phyloP scores from a whole-genome alignment of 345 rosid species.

The Noccaea caerulescens region DNA sequence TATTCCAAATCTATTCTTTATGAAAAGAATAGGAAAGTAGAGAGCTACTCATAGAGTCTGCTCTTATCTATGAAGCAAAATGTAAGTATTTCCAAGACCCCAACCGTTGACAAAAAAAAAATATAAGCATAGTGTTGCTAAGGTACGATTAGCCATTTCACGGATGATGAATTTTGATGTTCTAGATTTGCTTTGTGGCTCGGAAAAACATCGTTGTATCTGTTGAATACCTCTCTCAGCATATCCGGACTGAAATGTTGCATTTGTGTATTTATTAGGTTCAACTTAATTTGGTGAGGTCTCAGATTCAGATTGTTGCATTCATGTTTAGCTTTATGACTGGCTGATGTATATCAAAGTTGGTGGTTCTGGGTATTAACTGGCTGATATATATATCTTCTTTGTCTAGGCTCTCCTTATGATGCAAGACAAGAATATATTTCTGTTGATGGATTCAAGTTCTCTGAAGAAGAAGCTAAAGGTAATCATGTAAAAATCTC shows the following conservation, averaged over 20 bases:
- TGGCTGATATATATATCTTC: too few relatives aligned
- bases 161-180: neutral
- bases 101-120: neutral
- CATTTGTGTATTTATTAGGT: neutral
- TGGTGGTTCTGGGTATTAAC: too few relatives aligned
- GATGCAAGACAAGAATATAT: neutral
- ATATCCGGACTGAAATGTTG: neutral
- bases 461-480: neutral
- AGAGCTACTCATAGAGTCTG: neutral
- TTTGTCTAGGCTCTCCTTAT: neutral
- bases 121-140: neutral
- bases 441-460: constrained; percentile 5
- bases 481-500: neutral
- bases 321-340: too few relatives aligned
- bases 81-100: neutral
- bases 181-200: neutral
- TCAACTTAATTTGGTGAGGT: too few relatives aligned
- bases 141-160: too few relatives aligned
- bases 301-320: too few relatives aligned
- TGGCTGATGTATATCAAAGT: too few relatives aligned
- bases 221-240: neutral
- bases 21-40: neutral
- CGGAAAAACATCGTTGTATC: neutral
- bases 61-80: neutral
- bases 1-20: constrained; percentile 21